Conservation (phyloP, 345 rosid genomes). For the Pistacia atlantica region DNA sequence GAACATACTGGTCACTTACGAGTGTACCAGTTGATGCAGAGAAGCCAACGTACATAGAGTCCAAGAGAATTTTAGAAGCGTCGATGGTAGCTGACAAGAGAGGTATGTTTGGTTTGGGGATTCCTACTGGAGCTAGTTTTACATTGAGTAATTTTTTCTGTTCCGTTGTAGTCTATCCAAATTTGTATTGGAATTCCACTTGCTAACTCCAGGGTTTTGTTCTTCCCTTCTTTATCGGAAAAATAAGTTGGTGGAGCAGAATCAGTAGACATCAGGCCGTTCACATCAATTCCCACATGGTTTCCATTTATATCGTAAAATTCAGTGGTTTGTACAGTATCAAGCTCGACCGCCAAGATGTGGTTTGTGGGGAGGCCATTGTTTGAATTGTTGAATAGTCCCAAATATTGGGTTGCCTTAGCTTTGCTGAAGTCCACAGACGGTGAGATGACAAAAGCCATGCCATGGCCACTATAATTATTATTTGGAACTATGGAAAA, state of each 20-base stretch:
- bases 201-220: constrained; percentile 29
- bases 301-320: constrained; percentile 48
- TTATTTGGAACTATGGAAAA: constrained; percentile 20
- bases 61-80: constrained; percentile 39
- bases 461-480: constrained; percentile 19
- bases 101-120: constrained; percentile 40
- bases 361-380: constrained; percentile 27
- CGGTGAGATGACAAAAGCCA: constrained; percentile 29
- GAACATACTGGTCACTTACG: constrained; percentile 39
- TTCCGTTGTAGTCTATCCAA: constrained; percentile 63
- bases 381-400: constrained; percentile 44
- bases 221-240: constrained; percentile 25
- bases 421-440: constrained; percentile 15
- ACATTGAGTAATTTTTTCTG: constrained; percentile 38
- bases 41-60: constrained; percentile 55
- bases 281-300: constrained; percentile 65
- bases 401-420: constrained; percentile 18
- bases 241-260: constrained; percentile 44
- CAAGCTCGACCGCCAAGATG: constrained; percentile 56
- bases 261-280: constrained; percentile 35
- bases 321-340: constrained; percentile 45
- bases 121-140: constrained; percentile 44
- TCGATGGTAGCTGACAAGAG: constrained; percentile 46
- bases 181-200: constrained; percentile 48
- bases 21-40: constrained; percentile 46